These are phyloP conservation scores for Solanum stenotomum DNA, from an alignment of 257 asterid species.

Conservation along the genomic window DNA sequence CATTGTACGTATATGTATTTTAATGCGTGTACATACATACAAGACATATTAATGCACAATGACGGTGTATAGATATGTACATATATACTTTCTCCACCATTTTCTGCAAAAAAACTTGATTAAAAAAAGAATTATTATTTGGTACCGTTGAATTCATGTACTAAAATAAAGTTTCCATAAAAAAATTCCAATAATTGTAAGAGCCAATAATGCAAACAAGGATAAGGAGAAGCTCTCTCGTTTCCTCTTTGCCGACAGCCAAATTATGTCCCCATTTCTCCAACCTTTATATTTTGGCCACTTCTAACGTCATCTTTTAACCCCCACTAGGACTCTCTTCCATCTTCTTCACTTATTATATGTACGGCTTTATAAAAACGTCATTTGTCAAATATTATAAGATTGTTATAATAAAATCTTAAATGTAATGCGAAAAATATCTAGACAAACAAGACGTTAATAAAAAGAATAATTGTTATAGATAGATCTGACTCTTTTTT, in stretches of 20 bases:
- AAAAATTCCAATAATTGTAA: not conserved
- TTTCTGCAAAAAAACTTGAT: not conserved
- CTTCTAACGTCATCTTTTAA: slow-evolving; percentile 11
- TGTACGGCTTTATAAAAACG: no score
- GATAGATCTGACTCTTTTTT: fast-evolving
- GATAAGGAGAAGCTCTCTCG: slow-evolving; percentile 14
- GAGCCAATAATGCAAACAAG: not conserved
- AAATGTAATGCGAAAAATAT: no score
- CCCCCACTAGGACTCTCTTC: not conserved
- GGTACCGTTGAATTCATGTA: not conserved
- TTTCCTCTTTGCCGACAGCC: slow-evolving; percentile 74
- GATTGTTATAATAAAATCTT: fast-evolving
- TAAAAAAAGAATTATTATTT: not conserved
- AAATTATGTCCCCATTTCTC: slow-evolving; percentile 14
- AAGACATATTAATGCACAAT: not conserved
- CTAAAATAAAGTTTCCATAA: not conserved
- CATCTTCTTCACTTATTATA: no score
- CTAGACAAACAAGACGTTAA: no score
- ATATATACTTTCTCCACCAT: not conserved
- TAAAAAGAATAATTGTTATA: no score
- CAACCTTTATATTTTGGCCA: slow-evolving; percentile 14
- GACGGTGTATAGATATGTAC: not conserved
- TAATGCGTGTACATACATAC: not conserved
- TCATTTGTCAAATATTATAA: not conserved
- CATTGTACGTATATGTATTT: not conserved